Evolutionary conservation across 768 basidiomycete species (phyloP).

Genomic region (Guyanaporus albipodus): DNA sequence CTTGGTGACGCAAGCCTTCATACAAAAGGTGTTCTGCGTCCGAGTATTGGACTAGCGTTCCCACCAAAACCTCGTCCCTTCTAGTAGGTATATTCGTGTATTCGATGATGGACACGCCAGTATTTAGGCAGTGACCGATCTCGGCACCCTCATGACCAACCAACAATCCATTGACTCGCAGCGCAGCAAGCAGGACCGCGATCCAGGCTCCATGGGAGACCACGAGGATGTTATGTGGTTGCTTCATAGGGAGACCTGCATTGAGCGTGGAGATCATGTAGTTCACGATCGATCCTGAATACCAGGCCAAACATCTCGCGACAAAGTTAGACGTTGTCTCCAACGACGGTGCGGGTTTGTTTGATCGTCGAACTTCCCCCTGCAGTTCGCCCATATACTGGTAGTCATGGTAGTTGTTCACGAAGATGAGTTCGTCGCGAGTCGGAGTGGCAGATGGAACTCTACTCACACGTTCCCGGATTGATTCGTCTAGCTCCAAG

Average conservation of each 20-base stretch:
- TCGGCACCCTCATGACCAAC: slow-evolving; percentile 30
- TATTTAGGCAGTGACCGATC: slow-evolving; percentile 25
- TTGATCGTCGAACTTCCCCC: slow-evolving; percentile 35
- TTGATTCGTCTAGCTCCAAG: slow-evolving; percentile 41
- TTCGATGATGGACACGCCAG: slow-evolving; percentile 54
- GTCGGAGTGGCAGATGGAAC: not conserved
- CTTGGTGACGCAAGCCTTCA: slow-evolving; percentile 30
- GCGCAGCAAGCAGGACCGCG: slow-evolving; percentile 42
- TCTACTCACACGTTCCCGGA: slow-evolving; percentile 62
- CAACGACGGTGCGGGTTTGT: slow-evolving; percentile 20
- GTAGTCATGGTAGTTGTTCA: not conserved
- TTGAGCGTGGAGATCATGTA: slow-evolving; percentile 18
- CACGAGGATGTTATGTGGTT: slow-evolving; percentile 43
- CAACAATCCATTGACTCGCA: slow-evolving; percentile 42
- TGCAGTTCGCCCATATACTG: slow-evolving; percentile 65
- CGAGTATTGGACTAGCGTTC: slow-evolving; percentile 49
- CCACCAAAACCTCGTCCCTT: slow-evolving; percentile 20
- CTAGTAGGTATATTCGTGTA: slow-evolving; percentile 33
- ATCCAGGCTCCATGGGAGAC: slow-evolving; percentile 70
- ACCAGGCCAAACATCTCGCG: slow-evolving; percentile 58
- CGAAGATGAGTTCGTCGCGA: too few relatives aligned
- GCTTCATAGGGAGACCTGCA: slow-evolving; percentile 29
- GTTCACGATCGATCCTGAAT: slow-evolving; percentile 45
- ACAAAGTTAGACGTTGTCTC: slow-evolving; percentile 36
- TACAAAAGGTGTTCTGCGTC: slow-evolving; percentile 48